Evolutionary conservation across 805 yeast genomes (phyloP), one percentile per base, ranked within the genome.

Genomic region (Candida manassasensis): DNA sequence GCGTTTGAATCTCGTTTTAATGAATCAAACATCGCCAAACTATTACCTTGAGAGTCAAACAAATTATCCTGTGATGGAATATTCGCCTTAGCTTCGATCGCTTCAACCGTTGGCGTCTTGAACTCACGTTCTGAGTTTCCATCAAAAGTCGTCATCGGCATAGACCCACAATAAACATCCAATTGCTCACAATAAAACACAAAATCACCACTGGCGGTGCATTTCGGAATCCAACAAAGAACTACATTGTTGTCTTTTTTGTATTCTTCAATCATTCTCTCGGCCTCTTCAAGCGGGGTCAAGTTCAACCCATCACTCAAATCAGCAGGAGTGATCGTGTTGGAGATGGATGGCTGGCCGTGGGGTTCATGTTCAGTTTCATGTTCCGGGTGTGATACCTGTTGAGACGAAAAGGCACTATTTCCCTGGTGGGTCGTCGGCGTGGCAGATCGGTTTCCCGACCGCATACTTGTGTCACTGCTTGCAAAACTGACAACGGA

Each of bases 181-280:
- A 84, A 57, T 21, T 75, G 75, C 21, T 77, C 72, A 47, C 80
- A 77, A 55, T 75, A 79, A 55, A 69, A 84, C 6, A 81, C 58
- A 11, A 79, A 53, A 34, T 71, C 71, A 14, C 78, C 81, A 34
- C 67, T 71, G 9, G 67, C 63, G 1, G 81, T 72, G n/a, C 73
- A 58, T 32, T 73, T 69, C 0, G 87, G 83, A 0, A 79, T 54
- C 89, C 90, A 83, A 4, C 56, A 39, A 9, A 60, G 54, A n/a
- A 45, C 46, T 19, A 39, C 48, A 19, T 48, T 42, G 27, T 50
- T 37, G 4, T 36, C 32, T 10, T 36, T 34, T 19, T 48, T 49
- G 37, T 53, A 55, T 11, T 52, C 54, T 8, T 52, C 52, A 3
- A 45, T 49, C 32, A 54, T 27, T 11, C 33, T 37, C 38, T 61